A percentile compares a stretch with the other conserved stretches of the same genome.
phyloP scores from a whole-genome alignment of 495 filamentous ascomycete species.

The Tuber magnatum region DNA sequence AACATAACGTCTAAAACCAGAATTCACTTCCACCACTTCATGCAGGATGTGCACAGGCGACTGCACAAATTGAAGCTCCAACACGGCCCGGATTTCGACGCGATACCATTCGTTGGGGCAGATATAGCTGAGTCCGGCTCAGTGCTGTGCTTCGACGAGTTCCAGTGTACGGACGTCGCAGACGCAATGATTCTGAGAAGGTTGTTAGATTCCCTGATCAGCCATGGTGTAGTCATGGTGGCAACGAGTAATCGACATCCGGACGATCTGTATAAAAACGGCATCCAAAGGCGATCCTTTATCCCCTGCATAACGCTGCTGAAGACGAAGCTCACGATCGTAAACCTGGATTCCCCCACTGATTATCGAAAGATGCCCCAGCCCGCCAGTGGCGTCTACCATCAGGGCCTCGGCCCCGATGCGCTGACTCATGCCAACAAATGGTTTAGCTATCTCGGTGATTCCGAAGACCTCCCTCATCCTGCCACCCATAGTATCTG shows the following conservation, averaged over 20 bases:
- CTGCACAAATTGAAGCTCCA: conserved; percentile 83
- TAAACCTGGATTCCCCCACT: conserved; percentile 89
- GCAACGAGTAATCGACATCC: conserved; percentile 97
- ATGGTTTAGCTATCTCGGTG: conserved; percentile 91
- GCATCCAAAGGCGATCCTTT: conserved; percentile 90
- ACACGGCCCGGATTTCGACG: conserved; percentile 85
- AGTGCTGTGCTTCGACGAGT: conserved; percentile 96
- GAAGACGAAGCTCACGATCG: conserved; percentile 70
- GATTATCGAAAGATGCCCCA: conserved; percentile 96
- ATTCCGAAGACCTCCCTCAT: conserved; percentile 72
- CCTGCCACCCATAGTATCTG: conserved; percentile 76
- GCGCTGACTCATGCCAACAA: conserved; percentile 75
- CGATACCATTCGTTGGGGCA: conserved; percentile 83
- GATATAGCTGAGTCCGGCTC: conserved; percentile 78
- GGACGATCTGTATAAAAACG: conserved; percentile 93
- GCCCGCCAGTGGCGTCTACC: conserved; percentile 87
- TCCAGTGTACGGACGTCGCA: conserved; percentile 96
- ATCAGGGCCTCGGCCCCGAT: conserved; percentile 73
- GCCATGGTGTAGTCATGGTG: conserved; percentile 89
- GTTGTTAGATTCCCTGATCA: conserved; percentile 82
- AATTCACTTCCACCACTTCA: conserved; percentile 99
- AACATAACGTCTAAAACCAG: conserved; percentile 80
- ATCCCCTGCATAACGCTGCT: conserved; percentile 91
- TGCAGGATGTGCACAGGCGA: conserved; percentile 94
- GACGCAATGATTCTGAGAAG: conserved; percentile 97